These are phyloP conservation scores for Paspalum vaginatum DNA, from an alignment of 176 grass and related monocot genomes.

Conservation along the genomic window DNA sequence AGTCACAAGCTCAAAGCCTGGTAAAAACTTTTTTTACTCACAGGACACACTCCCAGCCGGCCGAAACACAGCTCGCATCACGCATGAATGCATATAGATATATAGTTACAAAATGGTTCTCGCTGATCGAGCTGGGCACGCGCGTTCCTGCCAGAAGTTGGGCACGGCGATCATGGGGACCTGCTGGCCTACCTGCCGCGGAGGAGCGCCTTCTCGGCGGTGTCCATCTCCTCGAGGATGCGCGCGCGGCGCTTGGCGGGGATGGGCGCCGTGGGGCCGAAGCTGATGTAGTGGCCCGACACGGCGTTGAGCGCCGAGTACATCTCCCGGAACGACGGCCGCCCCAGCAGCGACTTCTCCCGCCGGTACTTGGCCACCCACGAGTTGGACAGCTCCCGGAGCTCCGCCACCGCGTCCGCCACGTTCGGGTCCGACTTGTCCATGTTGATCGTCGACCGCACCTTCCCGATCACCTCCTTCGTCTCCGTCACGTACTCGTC, in stretches of 20 bases:
- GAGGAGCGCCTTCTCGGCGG: conserved; percentile 94
- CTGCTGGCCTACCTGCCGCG: conserved; percentile 59
- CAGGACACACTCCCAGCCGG: conserved; percentile 5
- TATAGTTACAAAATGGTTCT: conserved; percentile 19
- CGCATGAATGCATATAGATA: not conserved
- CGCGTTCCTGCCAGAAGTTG: not conserved
- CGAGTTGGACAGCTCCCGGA: conserved; percentile 83
- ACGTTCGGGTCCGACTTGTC: conserved; percentile 84
- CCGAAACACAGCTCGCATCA: not conserved
- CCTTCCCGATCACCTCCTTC: conserved; percentile 86
- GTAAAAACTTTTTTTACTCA: not conserved
- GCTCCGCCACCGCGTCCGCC: conserved; percentile 75
- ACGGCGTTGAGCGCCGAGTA: conserved; percentile 98
- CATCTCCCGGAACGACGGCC: conserved; percentile 90
- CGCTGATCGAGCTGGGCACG: not conserved
- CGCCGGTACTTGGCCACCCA: conserved; percentile 98
- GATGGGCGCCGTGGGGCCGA: conserved; percentile 94
- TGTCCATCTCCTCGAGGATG: conserved; percentile 98
- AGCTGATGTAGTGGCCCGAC: conserved; percentile 99
- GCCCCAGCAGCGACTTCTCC: conserved; percentile 81
- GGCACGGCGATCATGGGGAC: not conserved
- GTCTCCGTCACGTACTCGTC: conserved; percentile 97
- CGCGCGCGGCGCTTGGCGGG: conserved; percentile 89
- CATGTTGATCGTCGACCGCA: conserved; percentile 83
- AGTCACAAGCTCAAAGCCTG: conserved; percentile 17